phyloP scores from a whole-genome alignment of 2,329 filamentous ascomycete genomes.

The Neonectria magnoliae region DNA sequence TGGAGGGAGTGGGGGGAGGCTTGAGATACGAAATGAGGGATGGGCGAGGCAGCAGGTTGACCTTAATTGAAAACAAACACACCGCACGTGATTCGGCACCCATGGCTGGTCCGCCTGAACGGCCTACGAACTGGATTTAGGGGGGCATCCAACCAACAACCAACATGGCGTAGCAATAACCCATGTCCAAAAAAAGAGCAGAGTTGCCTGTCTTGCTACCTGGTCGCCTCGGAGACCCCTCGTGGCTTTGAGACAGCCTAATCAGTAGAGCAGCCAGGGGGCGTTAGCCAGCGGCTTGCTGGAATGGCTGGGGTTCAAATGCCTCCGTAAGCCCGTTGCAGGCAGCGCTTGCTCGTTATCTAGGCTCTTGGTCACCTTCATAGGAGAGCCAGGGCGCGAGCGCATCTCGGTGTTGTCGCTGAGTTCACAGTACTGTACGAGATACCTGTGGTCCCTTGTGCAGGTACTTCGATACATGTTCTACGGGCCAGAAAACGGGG shows the following conservation, averaged over 20 bases:
- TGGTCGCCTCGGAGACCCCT: slow-evolving; percentile 5
- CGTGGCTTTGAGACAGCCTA: slow-evolving; percentile 11
- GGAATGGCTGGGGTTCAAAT: slow-evolving; percentile 12
- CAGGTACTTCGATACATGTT: slow-evolving; percentile 1
- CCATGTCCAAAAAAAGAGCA: slow-evolving; percentile 13
- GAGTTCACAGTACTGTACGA: slow-evolving; percentile 18
- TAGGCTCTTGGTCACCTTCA: slow-evolving; percentile 12
- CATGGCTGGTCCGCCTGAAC: slow-evolving; percentile 9
- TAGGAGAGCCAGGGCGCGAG: slow-evolving; percentile 13
- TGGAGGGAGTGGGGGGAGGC: background rate
- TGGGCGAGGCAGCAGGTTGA: slow-evolving; percentile 5
- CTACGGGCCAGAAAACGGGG: slow-evolving; percentile 7
- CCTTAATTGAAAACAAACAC: slow-evolving; percentile 11
- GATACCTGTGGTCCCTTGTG: slow-evolving; percentile 6
- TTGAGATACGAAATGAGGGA: too few relatives aligned
- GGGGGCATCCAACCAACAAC: slow-evolving; percentile 14
- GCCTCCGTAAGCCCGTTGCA: slow-evolving; percentile 12
- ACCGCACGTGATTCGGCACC: slow-evolving; percentile 11
- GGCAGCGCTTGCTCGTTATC: slow-evolving; percentile 16
- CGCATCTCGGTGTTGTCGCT: slow-evolving; percentile 11
- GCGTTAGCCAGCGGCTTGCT: slow-evolving; percentile 10
- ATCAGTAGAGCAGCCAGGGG: slow-evolving; percentile 3
- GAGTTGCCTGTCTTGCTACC: slow-evolving; percentile 13
- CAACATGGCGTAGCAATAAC: slow-evolving; percentile 11
- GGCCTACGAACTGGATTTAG: slow-evolving; percentile 11